Percentiles rank a stretch among this genome's conserved stretches.
These are phyloP conservation scores for Tarenaya hassleriana DNA, from an alignment of 345 rosid species.

Conservation along the genomic window DNA sequence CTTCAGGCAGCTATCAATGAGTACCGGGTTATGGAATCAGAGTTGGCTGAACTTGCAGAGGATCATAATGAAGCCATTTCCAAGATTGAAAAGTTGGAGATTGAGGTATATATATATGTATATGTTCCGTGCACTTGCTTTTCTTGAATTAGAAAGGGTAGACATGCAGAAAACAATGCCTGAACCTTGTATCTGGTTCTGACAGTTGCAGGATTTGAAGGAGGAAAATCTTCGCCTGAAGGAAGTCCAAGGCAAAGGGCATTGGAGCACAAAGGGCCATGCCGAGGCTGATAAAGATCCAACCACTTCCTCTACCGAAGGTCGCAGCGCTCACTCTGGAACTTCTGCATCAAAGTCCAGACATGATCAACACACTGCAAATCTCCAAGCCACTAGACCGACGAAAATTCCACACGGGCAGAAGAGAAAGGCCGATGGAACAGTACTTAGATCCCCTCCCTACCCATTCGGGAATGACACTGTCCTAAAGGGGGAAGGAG, in stretches of 20 bases:
- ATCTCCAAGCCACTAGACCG: too few relatives aligned
- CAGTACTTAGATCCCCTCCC: slow-evolving; percentile 25
- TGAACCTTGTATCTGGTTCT: background rate
- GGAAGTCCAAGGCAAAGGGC: slow-evolving; percentile 34
- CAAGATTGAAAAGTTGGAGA: slow-evolving; percentile 47
- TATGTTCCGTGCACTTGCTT: background rate
- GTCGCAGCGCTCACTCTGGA: slow-evolving; percentile 15
- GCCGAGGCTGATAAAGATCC: slow-evolving; percentile 22
- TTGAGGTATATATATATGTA: slow-evolving; percentile 37
- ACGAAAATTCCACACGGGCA: slow-evolving; percentile 18
- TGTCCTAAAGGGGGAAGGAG: slow-evolving; percentile 24
- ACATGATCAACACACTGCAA: too few relatives aligned
- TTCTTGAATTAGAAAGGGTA: too few relatives aligned
- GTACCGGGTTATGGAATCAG: slow-evolving; percentile 41
- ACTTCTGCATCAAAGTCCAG: slow-evolving; percentile 23
- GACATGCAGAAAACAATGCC: too few relatives aligned
- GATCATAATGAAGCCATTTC: slow-evolving; percentile 50
- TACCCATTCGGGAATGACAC: slow-evolving; percentile 23
- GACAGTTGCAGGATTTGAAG: slow-evolving; percentile 49
- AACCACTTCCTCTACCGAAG: background rate
- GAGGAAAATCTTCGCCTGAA: slow-evolving; percentile 47
- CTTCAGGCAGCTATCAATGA: slow-evolving; percentile 47
- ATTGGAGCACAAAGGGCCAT: slow-evolving; percentile 27
- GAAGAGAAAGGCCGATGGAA: slow-evolving; percentile 22
- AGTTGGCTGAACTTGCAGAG: slow-evolving; percentile 61